phyloP scores from a whole-genome alignment of 2,329 filamentous ascomycete species.

The Xenosphaeropsis pyriputrescens region DNA sequence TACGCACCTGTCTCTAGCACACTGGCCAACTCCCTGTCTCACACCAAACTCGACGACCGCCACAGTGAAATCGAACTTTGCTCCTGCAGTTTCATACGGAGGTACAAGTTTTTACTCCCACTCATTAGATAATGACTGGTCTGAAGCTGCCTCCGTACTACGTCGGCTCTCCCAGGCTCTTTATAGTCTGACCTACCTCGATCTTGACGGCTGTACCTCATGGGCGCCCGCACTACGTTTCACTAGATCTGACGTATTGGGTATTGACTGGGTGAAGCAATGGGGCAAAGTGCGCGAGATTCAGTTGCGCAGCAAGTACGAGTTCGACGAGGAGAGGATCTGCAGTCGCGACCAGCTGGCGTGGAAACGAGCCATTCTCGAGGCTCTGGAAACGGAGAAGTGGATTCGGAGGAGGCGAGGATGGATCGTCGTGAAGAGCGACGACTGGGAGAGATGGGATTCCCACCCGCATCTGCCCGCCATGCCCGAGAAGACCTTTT shows the following conservation, averaged over 20 bases:
- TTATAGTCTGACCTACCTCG: slow-evolving; percentile 44
- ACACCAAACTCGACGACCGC: slow-evolving; percentile 36
- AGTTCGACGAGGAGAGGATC: slow-evolving; percentile 3
- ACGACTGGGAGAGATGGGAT: slow-evolving; percentile 5
- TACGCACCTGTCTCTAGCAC: slow-evolving; percentile 45
- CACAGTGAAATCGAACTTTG: slow-evolving; percentile 27
- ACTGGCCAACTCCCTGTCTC: slow-evolving; percentile 46
- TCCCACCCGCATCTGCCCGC: no score
- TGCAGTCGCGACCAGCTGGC: slow-evolving; percentile 4
- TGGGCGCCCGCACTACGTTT: slow-evolving; percentile 26
- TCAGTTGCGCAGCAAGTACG: slow-evolving; percentile 5
- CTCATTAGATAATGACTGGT: slow-evolving; percentile 41
- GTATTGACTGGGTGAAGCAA: slow-evolving; percentile 12
- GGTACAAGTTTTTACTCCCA: slow-evolving; percentile 43
- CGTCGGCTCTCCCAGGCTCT: slow-evolving; percentile 36
- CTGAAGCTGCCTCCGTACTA: slow-evolving; percentile 39
- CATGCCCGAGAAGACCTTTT: no score
- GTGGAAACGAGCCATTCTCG: slow-evolving; percentile 5
- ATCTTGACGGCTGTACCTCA: slow-evolving; percentile 40
- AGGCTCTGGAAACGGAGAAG: slow-evolving; percentile 5
- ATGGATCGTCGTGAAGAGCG: slow-evolving; percentile 9
- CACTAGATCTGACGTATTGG: background rate
- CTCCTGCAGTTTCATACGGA: slow-evolving; percentile 31
- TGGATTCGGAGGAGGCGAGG: slow-evolving; percentile 7
- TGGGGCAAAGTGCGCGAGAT: slow-evolving; percentile 11